Evolutionary conservation across 306 rosid genomes (phyloP).

Genomic region (Sesbania bispinosa): DNA sequence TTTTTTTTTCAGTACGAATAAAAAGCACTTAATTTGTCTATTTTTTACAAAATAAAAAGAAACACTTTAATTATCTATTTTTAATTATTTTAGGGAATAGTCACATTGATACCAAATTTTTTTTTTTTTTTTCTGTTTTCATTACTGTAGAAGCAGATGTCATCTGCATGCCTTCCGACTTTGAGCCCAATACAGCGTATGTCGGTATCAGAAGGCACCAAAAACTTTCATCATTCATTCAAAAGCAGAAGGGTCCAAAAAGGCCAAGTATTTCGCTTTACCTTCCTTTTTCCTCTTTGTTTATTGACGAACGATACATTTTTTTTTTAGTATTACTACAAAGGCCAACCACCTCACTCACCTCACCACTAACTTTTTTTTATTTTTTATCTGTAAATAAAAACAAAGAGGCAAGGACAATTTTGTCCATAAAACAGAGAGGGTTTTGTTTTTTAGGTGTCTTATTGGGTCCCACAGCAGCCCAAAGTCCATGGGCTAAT

Average conservation of each 20-base stretch:
- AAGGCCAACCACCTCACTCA: neutral
- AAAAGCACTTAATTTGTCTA: no score
- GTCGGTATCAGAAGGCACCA: slow-evolving; percentile 49
- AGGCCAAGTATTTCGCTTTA: slow-evolving; percentile 26
- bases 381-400: neutral
- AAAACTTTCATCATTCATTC: slow-evolving; percentile 42
- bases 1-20: no score
- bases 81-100: no score
- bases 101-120: no score
- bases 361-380: no score
- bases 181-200: slow-evolving; percentile 26
- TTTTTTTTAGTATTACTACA: neutral
- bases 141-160: slow-evolving; percentile 1
- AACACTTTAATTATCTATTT: no score
- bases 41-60: no score
- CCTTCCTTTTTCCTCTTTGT: slow-evolving; percentile 26
- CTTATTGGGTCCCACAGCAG: slow-evolving; percentile 38
- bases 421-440: slow-evolving; percentile 3
- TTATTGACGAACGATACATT: neutral
- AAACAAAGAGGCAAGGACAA: slow-evolving; percentile 4
- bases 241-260: slow-evolving; percentile 40
- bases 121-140: neutral
- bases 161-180: slow-evolving; percentile 23
- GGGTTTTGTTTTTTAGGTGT: slow-evolving; percentile 46
- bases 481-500: slow-evolving; percentile 36